A percentile compares a stretch with the other conserved stretches of the same genome.
Conservation (phyloP, 176 grass and related monocot genomes). For the Cenchrus fungigraminus region DNA sequence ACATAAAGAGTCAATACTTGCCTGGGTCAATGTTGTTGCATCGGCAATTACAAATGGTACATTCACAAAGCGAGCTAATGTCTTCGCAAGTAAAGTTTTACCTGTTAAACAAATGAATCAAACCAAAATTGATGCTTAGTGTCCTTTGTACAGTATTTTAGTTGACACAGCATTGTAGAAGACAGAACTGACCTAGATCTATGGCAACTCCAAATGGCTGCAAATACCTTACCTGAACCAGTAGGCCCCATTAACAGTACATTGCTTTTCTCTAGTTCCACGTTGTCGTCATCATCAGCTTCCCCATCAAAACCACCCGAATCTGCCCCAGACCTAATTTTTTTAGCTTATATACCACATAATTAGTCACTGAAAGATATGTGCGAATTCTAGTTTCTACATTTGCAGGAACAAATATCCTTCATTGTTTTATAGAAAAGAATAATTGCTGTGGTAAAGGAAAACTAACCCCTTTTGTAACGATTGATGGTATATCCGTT, state of each 20-base stretch:
- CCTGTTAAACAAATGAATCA: slow-evolving; percentile 62
- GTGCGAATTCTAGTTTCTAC: slow-evolving; percentile 22
- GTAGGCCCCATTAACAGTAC: slow-evolving; percentile 96
- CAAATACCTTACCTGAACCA: slow-evolving; percentile 77
- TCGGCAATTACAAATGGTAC: slow-evolving; percentile 99
- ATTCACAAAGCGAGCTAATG: slow-evolving; percentile 99
- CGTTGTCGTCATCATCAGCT: slow-evolving; percentile 74
- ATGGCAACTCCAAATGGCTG: slow-evolving; percentile 28
- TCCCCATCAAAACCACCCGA: slow-evolving; percentile 63
- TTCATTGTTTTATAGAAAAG: slow-evolving; percentile 13
- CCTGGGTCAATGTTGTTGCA: slow-evolving; percentile 98
- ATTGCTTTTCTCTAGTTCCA: slow-evolving; percentile 99
- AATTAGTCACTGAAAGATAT: slow-evolving; percentile 63
- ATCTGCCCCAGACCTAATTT: slow-evolving; percentile 80
- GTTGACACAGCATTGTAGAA: slow-evolving; percentile 24
- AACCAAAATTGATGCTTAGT: slow-evolving; percentile 29
- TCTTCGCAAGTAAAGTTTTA: slow-evolving; percentile 98
- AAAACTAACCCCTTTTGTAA: slow-evolving; percentile 82
- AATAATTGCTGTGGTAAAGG: neutral
- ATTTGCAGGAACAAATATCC: slow-evolving; percentile 11
- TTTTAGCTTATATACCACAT: slow-evolving; percentile 66
- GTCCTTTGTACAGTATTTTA: slow-evolving; percentile 27
- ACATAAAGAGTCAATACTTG: slow-evolving; percentile 48
- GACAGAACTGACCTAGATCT: neutral
- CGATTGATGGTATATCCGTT: slow-evolving; percentile 88